phyloP scores from a whole-genome alignment of 805 yeast genomes.

The Isabelozyma pseudorhagii region DNA sequence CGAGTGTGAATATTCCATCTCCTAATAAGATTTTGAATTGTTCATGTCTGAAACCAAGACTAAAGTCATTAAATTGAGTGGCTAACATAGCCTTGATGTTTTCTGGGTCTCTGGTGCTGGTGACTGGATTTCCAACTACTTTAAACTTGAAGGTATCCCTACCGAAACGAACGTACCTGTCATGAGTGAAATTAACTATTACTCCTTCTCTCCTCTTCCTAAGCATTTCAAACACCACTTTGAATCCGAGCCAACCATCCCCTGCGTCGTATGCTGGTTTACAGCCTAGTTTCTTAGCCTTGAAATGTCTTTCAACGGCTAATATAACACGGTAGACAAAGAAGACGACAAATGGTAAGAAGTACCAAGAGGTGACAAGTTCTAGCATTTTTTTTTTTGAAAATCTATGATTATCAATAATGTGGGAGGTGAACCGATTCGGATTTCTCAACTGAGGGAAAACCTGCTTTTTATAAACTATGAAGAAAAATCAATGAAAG shows the following conservation, averaged over 20 bases:
- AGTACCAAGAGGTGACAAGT: not conserved
- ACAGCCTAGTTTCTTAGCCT: slow-evolving; percentile 10
- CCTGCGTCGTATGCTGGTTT: not conserved
- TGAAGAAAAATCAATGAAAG: no score
- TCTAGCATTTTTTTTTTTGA: no score
- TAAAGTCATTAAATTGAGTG: slow-evolving; percentile 40
- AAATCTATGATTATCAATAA: not conserved
- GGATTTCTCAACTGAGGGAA: no score
- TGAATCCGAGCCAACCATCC: slow-evolving; percentile 15
- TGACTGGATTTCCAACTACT: slow-evolving; percentile 16
- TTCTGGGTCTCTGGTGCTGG: slow-evolving; percentile 36
- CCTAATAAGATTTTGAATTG: slow-evolving; percentile 38
- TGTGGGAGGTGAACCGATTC: no score
- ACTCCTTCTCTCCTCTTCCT: slow-evolving; percentile 14
- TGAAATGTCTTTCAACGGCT: not conserved
- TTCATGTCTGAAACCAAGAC: slow-evolving; percentile 35
- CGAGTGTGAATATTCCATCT: slow-evolving; percentile 43
- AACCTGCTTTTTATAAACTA: not conserved
- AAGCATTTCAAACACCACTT: slow-evolving; percentile 7
- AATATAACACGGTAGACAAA: not conserved
- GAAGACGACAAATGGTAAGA: not conserved
- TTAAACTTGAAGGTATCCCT: slow-evolving; percentile 8
- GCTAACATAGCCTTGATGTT: slow-evolving; percentile 41
- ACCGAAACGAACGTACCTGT: slow-evolving; percentile 8
- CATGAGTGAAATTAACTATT: slow-evolving; percentile 12